Percentiles rank a stretch among this genome's conserved stretches.
phyloP scores from a whole-genome alignment of 345 rosid genomes.

The Passiflora organensis region DNA sequence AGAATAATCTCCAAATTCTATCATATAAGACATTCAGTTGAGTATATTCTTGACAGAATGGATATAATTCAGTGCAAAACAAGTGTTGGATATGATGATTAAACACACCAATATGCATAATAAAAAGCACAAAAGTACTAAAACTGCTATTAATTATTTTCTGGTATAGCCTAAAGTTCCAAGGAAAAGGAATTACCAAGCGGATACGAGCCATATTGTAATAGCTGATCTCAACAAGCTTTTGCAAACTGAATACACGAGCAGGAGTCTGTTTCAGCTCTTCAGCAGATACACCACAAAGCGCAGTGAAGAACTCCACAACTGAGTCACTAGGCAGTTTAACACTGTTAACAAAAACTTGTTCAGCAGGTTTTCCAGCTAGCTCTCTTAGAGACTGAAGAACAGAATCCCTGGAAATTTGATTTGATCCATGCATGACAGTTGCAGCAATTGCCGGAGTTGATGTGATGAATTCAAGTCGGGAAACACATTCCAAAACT shows the following conservation, averaged over 20 bases:
- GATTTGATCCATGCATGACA: conserved; percentile 97
- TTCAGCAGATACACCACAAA: conserved; percentile 95
- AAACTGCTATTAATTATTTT: too few relatives aligned
- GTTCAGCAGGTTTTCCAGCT: conserved; percentile 93
- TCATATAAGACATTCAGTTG: too few relatives aligned
- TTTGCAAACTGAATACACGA: conserved; percentile 97
- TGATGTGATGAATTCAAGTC: conserved; percentile 85
- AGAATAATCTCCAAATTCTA: too few relatives aligned
- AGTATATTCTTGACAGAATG: too few relatives aligned
- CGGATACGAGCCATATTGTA: conserved; percentile 98
- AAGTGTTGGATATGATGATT: too few relatives aligned
- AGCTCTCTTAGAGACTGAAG: conserved; percentile 82
- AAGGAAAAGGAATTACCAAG: conserved; percentile 49
- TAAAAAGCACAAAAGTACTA: too few relatives aligned
- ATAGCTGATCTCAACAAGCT: conserved; percentile 98
- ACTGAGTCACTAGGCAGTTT: conserved; percentile 87
- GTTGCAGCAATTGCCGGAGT: conserved; percentile 88
- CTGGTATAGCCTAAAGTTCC: too few relatives aligned
- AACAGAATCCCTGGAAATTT: conserved; percentile 94
- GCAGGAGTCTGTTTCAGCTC: conserved; percentile 96
- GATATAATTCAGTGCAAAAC: too few relatives aligned
- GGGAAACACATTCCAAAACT: conserved; percentile 93
- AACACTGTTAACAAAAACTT: conserved; percentile 85
- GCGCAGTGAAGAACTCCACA: conserved; percentile 95
- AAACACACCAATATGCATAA: too few relatives aligned